Percentiles rank a stretch among this genome's conserved stretches.
phyloP scores from a whole-genome alignment of 371 early-diverging fungal genomes.

The Mortierella sp. region DNA sequence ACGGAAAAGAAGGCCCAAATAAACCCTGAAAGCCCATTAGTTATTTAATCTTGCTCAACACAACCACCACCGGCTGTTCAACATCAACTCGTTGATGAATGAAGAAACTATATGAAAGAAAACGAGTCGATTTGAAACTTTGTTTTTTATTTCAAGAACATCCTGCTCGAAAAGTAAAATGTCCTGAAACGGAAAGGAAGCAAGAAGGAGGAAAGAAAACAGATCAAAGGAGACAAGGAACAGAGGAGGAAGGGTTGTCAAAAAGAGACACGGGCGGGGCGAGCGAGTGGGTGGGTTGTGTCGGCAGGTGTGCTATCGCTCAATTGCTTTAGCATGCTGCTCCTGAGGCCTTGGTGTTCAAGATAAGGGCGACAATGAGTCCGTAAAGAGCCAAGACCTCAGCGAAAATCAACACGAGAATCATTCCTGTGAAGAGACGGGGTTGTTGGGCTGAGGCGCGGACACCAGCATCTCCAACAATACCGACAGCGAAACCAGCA shows the following conservation, averaged over 20 bases:
- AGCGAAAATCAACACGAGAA: conserved; percentile 93
- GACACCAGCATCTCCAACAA: conserved; percentile 92
- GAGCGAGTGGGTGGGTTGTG: background rate
- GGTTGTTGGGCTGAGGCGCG: conserved; percentile 88
- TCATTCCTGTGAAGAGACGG: conserved; percentile 85
- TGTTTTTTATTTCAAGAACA: background rate
- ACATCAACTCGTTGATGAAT: too few relatives aligned
- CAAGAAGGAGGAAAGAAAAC: background rate
- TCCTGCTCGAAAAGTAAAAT: background rate
- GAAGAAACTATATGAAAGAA: too few relatives aligned
- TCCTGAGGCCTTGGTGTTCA: conserved; percentile 76
- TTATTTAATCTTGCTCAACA: too few relatives aligned
- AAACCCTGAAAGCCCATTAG: too few relatives aligned
- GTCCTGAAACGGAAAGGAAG: background rate
- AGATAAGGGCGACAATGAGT: conserved; percentile 87
- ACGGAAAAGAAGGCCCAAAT: background rate
- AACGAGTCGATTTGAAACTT: too few relatives aligned
- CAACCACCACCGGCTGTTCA: too few relatives aligned
- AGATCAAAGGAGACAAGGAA: background rate
- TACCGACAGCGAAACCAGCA: conserved; percentile 93
- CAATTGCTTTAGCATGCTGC: conserved; percentile 18
- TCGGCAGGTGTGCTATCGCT: background rate
- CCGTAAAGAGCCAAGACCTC: conserved; percentile 95
- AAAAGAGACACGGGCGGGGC: background rate
- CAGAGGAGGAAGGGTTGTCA: background rate